Base-by-base conservation (phyloP, 106 monocot species). In the Cymbidium sinense region DNA sequence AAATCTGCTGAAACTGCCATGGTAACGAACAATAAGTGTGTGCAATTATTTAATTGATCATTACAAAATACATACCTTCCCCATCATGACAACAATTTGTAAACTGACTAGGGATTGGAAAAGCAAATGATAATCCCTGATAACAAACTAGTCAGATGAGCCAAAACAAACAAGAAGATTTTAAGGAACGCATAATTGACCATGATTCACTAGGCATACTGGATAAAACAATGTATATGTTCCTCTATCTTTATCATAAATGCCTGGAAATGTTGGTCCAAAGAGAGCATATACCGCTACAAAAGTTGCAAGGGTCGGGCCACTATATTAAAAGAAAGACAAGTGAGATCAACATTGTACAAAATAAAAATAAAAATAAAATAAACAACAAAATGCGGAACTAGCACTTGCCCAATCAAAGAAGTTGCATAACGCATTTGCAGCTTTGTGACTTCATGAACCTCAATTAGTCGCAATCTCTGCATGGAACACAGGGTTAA, bases 201-300 rank as follows among this genome's bases (percentile, higher is more conserved):
- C 27, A 65, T 41, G 58, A 39, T 74, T 65, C 72, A 79, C 15
- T 39, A 76, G 50, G 33, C 29, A 70, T 90, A 96, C 94, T 61
- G 94, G 96, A 50, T 96, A 96, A 84, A 96, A 91, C 25, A 96
- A 78, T 15, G 91, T 94, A 72, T 96, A 96, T 67, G 90, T 85
- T n/a, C 90, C 90, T 85, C 94, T 89, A 17, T 91, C 88, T 76
- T 90, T 88, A 74, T 96, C 96, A 86, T 90, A 89, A 64, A 86
- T 98, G 77, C 96, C 96, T 50, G 96, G 96, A 61, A 90, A 94
- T 33, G 94, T 96, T 70, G 96, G 94, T 34, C 94, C 96, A 84
- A 96, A 96, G 50, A 88, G 88, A 47, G 86, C 80, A 86, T 92
- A 96, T 58, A 96, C 91, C 7, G 94, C 93, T 43, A 87, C 76